Conservation (phyloP, 75 land plant genomes). For the Azolla pinnata region DNA sequence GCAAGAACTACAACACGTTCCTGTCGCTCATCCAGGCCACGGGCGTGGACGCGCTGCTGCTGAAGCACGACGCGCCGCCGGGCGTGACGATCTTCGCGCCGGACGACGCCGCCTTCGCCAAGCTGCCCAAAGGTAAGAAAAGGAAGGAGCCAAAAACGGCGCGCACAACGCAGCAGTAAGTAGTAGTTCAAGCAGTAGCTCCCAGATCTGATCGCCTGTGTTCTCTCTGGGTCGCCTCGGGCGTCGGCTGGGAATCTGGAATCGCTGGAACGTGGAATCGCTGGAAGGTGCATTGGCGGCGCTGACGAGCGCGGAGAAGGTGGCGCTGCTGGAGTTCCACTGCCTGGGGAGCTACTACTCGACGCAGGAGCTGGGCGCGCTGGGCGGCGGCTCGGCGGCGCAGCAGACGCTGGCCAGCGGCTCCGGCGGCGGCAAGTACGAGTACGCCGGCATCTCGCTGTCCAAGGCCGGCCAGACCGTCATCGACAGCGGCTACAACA, state of each 20-base stretch:
- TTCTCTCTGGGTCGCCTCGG: too few relatives aligned
- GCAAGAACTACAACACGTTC: conserved; percentile 8
- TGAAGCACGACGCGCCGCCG: neutral
- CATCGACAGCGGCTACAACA: conserved; percentile 11
- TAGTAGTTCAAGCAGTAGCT: too few relatives aligned
- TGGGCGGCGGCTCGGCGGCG: neutral
- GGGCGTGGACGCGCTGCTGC: conserved; percentile 13
- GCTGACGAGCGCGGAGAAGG: conserved; percentile 7
- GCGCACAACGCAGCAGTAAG: too few relatives aligned
- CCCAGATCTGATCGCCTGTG: too few relatives aligned
- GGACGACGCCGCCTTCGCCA: conserved; percentile 16
- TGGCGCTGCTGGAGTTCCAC: conserved; percentile 21
- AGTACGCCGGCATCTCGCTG: neutral
- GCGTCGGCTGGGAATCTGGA: too few relatives aligned
- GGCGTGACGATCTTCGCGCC: conserved; percentile 28
- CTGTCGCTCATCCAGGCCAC: conserved; percentile 8
- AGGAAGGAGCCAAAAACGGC: too few relatives aligned
- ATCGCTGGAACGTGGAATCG: too few relatives aligned
- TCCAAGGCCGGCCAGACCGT: neutral
- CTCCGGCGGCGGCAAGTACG: neutral
- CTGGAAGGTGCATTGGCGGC: neutral
- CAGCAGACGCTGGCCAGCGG: conserved; percentile 10
- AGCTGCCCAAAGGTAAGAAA: conserved; percentile 9
- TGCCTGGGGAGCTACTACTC: conserved; percentile 10
- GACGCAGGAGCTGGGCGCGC: neutral